Percentiles rank a stretch among this genome's conserved stretches.
Evolutionary conservation across 441 rosid species (phyloP).

Genomic region (Populus hybrid): DNA sequence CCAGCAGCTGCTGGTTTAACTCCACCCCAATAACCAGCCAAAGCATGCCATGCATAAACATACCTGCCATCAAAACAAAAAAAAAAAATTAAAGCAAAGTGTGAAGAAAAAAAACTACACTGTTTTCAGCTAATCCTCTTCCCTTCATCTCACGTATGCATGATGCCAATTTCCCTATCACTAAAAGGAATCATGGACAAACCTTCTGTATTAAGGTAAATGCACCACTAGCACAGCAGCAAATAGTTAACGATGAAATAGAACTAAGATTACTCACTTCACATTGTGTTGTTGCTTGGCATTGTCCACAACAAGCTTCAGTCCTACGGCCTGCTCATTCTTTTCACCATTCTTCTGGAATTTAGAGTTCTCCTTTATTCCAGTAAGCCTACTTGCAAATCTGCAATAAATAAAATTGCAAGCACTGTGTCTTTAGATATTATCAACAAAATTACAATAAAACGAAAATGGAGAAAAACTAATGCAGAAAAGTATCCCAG

Average conservation of each 20-base stretch:
- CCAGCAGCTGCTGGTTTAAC: slow-evolving; percentile 86
- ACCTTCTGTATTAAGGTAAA: background rate
- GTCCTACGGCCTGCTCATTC: slow-evolving; percentile 49
- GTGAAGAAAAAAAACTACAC: background rate
- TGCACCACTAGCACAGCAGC: background rate
- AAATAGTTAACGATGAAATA: background rate
- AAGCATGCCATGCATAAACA: slow-evolving; percentile 93
- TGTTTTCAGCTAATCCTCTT: background rate
- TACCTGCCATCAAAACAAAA: slow-evolving; percentile 32
- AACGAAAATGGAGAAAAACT: background rate
- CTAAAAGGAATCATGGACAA: background rate
- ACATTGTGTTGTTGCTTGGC: slow-evolving; percentile 72
- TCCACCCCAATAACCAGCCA: slow-evolving; percentile 97
- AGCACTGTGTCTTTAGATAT: background rate
- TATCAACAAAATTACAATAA: background rate
- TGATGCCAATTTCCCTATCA: background rate
- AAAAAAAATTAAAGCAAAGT: background rate
- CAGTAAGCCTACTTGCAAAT: slow-evolving; percentile 79
- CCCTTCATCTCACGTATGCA: background rate
- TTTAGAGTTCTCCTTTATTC: slow-evolving; percentile 81
- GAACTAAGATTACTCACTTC: slow-evolving; percentile 49
- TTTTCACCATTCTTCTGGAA: slow-evolving; percentile 54
- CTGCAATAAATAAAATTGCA: slow-evolving; percentile 31
- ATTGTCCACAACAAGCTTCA: slow-evolving; percentile 62
- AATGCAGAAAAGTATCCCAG: background rate